Percentiles rank a stretch among this genome's conserved stretches.
Conservation (phyloP, 176 grass and related monocot species). For the Paspalum notatum region DNA sequence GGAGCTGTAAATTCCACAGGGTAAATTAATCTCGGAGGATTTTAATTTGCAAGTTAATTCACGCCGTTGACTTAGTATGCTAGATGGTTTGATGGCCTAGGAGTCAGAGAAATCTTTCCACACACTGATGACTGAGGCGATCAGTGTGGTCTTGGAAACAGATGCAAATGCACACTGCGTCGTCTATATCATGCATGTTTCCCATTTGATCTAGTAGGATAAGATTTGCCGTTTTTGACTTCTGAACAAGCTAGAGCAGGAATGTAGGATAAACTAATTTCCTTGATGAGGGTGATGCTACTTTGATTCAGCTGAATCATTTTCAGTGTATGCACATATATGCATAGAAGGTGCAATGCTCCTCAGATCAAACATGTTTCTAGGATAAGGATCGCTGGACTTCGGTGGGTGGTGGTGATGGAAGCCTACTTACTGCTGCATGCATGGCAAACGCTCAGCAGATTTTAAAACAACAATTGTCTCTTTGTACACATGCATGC, state of each 20-base stretch:
- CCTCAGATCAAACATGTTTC: background rate
- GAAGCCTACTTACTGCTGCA: no score
- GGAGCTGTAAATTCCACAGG: background rate
- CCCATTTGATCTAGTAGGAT: background rate
- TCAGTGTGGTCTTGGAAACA: background rate
- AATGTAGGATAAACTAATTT: no score
- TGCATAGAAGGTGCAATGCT: background rate
- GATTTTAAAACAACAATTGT: conserved; percentile 1
- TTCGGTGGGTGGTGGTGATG: background rate
- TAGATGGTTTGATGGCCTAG: background rate
- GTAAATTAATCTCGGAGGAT: background rate
- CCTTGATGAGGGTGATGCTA: background rate
- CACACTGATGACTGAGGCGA: background rate
- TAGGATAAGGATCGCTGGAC: background rate
- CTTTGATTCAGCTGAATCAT: background rate
- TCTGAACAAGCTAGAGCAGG: no score
- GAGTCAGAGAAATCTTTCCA: background rate
- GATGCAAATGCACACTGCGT: no score
- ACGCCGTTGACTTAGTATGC: background rate
- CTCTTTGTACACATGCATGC: conserved; percentile 14
- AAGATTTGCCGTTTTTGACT: no score
- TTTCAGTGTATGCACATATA: background rate
- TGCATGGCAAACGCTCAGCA: background rate
- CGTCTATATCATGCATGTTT: background rate
- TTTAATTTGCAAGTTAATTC: background rate